Conservation (phyloP, 176 grass and related monocot genomes). For the Pontederia paniculata region DNA sequence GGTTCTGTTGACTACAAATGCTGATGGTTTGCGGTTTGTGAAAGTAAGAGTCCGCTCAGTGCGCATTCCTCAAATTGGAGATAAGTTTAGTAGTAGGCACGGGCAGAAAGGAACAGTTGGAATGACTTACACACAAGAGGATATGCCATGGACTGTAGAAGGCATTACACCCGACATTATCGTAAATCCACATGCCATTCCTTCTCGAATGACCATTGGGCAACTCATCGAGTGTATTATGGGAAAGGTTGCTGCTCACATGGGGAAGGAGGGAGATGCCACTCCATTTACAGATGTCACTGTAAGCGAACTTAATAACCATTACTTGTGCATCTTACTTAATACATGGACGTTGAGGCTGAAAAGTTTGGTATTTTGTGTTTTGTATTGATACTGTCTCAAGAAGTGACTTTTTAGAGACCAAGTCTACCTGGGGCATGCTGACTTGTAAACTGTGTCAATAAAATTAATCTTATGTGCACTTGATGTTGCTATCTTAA, state of each 20-base stretch:
- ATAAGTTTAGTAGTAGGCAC: constrained; percentile 98
- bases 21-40: constrained; percentile 99
- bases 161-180: constrained; percentile 99
- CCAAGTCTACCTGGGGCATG: too few relatives aligned
- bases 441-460: too few relatives aligned
- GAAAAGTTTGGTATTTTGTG: neutral
- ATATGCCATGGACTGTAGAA: constrained; percentile 99
- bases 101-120: constrained; percentile 98
- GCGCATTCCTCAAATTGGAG: constrained; percentile 95
- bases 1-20: constrained; percentile 98
- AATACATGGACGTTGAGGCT: neutral
- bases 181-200: constrained; percentile 98
- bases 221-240: constrained; percentile 99
- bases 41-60: constrained; percentile 97
- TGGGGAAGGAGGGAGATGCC: constrained; percentile 97
- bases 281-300: constrained; percentile 99
- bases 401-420: too few relatives aligned
- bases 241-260: constrained; percentile 99
- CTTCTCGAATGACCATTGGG: constrained; percentile 98
- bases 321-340: neutral
- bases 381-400: neutral
- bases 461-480: too few relatives aligned
- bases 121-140: constrained; percentile 99
- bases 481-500: too few relatives aligned
- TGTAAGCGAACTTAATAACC: constrained; percentile 41